Evolutionary conservation across 768 basidiomycete species (phyloP), one percentile per base, ranked within the genome.

Genomic region (Ramaria rubella): DNA sequence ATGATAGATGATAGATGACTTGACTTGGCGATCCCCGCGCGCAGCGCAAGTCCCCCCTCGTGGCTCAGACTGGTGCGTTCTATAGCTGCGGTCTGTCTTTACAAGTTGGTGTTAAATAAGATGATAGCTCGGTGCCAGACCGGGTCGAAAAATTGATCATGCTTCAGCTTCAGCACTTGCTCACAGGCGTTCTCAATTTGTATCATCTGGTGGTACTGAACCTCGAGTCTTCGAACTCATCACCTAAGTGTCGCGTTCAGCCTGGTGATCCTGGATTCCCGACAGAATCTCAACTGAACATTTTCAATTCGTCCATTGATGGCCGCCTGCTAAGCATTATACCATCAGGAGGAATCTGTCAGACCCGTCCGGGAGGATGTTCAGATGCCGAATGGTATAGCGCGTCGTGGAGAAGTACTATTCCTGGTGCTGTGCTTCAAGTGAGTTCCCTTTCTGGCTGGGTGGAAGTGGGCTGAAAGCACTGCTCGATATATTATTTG

Each of bases 311-410:
- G 23, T 26, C 27, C 5, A 40, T 58, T 6, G 31, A 52, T 26
- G 56, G 56, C 33, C 46, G 56, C n/a, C 49, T 58, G 21, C 31
- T 58, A n/a, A 33, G 33, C 9, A 42, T 58, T 30, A 21, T 58
- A 17, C 56, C 56, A 21, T 58, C 56, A 15, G 56, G 26, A n/a
- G n/a, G 52, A 43, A 54, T 58, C 49, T 58, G 56, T 30, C 29
- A 58, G n/a, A 31, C 21, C 5, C 56, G 27, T 31, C n/a, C n/a
- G n/a, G n/a, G n/a, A n/a, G 57, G 34, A 1, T 58, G 57, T 42
- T 24, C 54, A 14, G 42, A 52, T n/a, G 33, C 33, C 14, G 34
- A 58, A 24, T 58, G 57, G 57, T 15, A 31, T 8, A 45, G 33
- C 31, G 38, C 34, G 2, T n/a, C n/a, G 7, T 58, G 56, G 12